phyloP scores from a whole-genome alignment of 2,329 filamentous ascomycete genomes.

The Mariannaea elegans region DNA sequence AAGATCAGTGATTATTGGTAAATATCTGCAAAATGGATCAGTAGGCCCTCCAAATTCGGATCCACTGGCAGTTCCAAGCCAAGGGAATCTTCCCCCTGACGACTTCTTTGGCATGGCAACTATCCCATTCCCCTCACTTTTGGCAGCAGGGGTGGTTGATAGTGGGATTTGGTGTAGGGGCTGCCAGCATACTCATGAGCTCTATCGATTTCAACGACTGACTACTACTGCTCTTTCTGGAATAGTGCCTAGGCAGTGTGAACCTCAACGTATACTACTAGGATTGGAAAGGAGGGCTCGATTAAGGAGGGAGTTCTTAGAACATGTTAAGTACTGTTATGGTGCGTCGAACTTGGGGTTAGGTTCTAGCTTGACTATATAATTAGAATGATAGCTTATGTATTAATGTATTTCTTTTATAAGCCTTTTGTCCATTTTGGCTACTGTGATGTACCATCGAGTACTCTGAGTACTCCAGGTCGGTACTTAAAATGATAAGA shows the following conservation, averaged over 20 bases:
- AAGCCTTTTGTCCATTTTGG: too few species aligned
- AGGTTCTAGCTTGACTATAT: too few species aligned
- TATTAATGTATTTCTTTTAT: too few species aligned
- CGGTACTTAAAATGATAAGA: too few species aligned
- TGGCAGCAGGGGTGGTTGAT: background rate
- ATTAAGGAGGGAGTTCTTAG: background rate
- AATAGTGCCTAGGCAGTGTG: background rate
- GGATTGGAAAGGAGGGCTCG: background rate
- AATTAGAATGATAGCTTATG: too few species aligned
- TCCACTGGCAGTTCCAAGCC: background rate
- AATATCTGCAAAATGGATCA: background rate
- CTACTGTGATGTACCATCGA: too few species aligned
- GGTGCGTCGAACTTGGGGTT: background rate
- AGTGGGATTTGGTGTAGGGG: constrained; percentile 4
- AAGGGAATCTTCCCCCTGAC: background rate
- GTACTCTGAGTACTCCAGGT: too few species aligned
- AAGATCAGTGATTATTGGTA: background rate
- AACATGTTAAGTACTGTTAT: background rate
- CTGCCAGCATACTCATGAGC: background rate
- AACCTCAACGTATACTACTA: background rate
- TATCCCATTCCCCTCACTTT: constrained; percentile 1
- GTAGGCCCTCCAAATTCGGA: background rate
- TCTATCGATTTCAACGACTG: background rate
- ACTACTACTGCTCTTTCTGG: background rate
- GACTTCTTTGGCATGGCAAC: background rate